Base-by-base conservation (phyloP, 2,329 filamentous ascomycete genomes). In the Sclerotinia subarctica region DNA sequence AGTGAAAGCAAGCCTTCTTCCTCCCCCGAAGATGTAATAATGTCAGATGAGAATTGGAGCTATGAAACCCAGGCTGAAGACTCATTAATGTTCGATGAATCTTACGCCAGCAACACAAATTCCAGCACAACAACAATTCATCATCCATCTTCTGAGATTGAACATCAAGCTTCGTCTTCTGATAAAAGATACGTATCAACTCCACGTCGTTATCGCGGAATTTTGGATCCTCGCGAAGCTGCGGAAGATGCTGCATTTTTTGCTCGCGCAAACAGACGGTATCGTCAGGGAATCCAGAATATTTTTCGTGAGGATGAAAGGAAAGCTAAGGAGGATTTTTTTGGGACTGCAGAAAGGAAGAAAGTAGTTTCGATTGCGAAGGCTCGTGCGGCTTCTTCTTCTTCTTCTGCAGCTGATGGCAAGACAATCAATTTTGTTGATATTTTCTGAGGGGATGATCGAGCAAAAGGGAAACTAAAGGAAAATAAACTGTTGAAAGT, bases 401-500 rank as follows among this genome's bases (percentile, higher is more conserved):
- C 44, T 1, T 6, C 21, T 17, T 13, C 44, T 1, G 17, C 29
- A 32, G 4, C 5, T n/a, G 5, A 3, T n/a, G 29, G 29, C 0
- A 11, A 38, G 44, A 21, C 35, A 15, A 35, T 49, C 4, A 38
- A 24, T 5, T 49, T 62, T 24, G 24, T 26, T 7, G 46, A 51
- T 26, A 3, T 38, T 10, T 62, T 62, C 10, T 26, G n/a, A 15
- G 32, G 8, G 11, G 46, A 38, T 26, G 13, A 11, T 5, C 24
- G 29, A n/a, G 21, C 3, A 38, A 21, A 42, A 54, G 2, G 2
- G 4, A 13, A 11, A 4, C 7, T 19, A 2, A n/a, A 21, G 5
- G 3, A 3, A 11, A 35, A 7, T 15, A 6, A 3, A 10, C 10
- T 15, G 6, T 19, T 1, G 3, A 7, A 19, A 17, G 2, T 2